Conservation (phyloP, 345 rosid species). For the Acer saccharum region DNA sequence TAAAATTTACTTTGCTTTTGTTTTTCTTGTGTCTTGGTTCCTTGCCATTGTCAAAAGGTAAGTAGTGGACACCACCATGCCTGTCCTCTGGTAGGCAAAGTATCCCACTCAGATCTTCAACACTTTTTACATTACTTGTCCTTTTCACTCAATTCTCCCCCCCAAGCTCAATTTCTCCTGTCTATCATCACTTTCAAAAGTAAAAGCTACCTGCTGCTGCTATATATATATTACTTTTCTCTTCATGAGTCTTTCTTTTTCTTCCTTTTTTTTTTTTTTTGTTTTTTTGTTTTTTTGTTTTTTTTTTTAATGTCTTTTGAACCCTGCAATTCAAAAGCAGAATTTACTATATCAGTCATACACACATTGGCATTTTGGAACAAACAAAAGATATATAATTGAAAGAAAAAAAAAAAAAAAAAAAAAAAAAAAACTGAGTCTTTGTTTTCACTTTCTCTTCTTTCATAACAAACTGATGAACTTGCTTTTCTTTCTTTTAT, state of each 20-base stretch:
- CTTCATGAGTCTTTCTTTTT: constrained; percentile 7
- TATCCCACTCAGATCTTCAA: constrained; percentile 63
- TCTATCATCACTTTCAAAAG: constrained; percentile 31
- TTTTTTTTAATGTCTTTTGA: constrained; percentile 2
- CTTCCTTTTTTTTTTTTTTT: background rate
- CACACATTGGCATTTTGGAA: background rate
- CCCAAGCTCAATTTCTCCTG: background rate
- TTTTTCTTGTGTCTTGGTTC: constrained; percentile 20
- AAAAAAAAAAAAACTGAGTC: background rate
- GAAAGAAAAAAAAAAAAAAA: background rate
- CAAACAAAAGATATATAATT: background rate
- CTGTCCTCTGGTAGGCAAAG: constrained; percentile 53
- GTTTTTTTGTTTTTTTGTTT: background rate
- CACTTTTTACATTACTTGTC: constrained; percentile 34
- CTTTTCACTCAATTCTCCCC: constrained; percentile 22
- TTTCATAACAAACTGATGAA: constrained; percentile 6
- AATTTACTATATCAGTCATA: background rate
- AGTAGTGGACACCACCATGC: constrained; percentile 54
- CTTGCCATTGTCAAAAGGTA: constrained; percentile 37
- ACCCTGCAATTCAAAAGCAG: constrained; percentile 35
- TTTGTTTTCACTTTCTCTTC: constrained; percentile 14
- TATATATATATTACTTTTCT: constrained; percentile 23
- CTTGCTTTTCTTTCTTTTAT: background rate
- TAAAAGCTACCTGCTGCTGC: constrained; percentile 30
- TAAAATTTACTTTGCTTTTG: constrained; percentile 11